Evolutionary conservation across 257 asterid genomes (phyloP).

Genomic region (Oldenlandia corymbosa): DNA sequence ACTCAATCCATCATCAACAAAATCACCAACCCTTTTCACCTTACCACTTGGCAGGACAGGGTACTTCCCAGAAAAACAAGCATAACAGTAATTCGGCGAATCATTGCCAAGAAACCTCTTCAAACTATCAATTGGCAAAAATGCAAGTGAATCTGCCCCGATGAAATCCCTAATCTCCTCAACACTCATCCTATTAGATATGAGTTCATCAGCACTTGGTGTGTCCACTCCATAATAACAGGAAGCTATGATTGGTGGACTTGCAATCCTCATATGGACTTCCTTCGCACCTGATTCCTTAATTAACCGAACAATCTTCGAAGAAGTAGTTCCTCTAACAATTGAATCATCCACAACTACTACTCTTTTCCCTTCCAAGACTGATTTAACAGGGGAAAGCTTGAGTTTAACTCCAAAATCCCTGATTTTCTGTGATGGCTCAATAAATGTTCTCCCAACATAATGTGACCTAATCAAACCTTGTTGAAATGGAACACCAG

Average conservation of each 20-base stretch:
- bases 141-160: constrained; percentile 83
- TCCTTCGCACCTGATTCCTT: constrained; percentile 93
- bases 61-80: constrained; percentile 74
- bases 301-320: constrained; percentile 77
- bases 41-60: constrained; percentile 73
- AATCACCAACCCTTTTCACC: constrained; percentile 81
- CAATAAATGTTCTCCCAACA: constrained; percentile 89
- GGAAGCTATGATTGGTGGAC: constrained; percentile 83
- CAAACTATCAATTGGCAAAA: constrained; percentile 55
- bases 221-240: constrained; percentile 91
- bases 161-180: constrained; percentile 72
- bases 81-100: constrained; percentile 49
- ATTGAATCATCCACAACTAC: constrained; percentile 97
- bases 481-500: constrained; percentile 85
- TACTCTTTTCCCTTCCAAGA: constrained; percentile 90
- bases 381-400: constrained; percentile 75
- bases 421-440: constrained; percentile 87
- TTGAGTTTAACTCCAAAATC: constrained; percentile 92
- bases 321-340: constrained; percentile 86
- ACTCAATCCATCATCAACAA: constrained; percentile 78
- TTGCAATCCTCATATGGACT: constrained; percentile 90
- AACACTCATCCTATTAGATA: constrained; percentile 64
- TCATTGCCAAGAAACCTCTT: constrained; percentile 41
- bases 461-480: constrained; percentile 88
- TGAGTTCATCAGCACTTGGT: constrained; percentile 71